Evolutionary conservation across 139 green algal species (phyloP).

Genomic region (Gonium pectorale): DNA sequence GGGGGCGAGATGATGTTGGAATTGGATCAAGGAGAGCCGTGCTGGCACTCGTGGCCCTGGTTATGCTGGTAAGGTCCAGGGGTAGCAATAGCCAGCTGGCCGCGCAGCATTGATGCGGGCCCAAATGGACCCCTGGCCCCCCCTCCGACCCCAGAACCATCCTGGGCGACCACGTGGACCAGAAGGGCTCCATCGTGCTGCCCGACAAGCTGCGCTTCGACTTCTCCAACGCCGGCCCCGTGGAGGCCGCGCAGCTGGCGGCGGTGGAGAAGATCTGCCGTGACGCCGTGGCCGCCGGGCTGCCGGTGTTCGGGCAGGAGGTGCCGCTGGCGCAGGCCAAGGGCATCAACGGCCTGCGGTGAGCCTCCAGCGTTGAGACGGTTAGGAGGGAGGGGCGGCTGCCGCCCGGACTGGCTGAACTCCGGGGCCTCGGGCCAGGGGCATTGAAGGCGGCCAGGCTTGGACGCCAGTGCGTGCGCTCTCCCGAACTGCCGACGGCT

Average conservation of each 20-base stretch:
- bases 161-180: constrained; percentile 93
- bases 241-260: constrained; percentile 50
- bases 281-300: constrained; percentile 28
- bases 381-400: too few species aligned
- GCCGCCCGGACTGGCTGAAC: too few species aligned
- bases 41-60: too few species aligned
- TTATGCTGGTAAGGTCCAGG: too few species aligned
- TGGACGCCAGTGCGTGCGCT: too few species aligned
- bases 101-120: neutral
- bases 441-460: too few species aligned
- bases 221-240: constrained; percentile 92
- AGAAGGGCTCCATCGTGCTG: constrained; percentile 97
- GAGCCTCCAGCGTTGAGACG: neutral
- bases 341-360: constrained; percentile 89
- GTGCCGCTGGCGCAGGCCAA: constrained; percentile 86
- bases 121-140: neutral
- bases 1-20: too few species aligned
- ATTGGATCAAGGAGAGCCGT: too few species aligned
- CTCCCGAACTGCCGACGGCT: too few species aligned
- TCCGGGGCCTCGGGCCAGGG: too few species aligned
- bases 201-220: constrained; percentile 97
- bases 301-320: constrained; percentile 84
- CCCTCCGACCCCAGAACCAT: constrained; percentile 55
- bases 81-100: too few species aligned
- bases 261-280: constrained; percentile 80